Evolutionary conservation across 305 asterid species (phyloP).

Genomic region (Fraxinus nigra): DNA sequence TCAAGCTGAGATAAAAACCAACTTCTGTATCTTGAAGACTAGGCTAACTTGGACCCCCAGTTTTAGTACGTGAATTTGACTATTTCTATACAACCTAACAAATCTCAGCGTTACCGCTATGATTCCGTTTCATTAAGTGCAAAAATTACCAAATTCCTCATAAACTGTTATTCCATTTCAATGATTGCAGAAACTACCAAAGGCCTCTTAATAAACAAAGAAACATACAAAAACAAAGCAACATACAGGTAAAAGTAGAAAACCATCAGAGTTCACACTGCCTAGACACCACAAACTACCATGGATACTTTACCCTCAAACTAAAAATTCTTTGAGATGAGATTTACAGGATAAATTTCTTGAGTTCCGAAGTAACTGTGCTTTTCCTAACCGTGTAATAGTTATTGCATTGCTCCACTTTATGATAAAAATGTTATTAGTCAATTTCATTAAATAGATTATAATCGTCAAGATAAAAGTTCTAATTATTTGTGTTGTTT

Average conservation of each 20-base stretch:
- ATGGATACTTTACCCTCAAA: not conserved
- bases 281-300: not conserved
- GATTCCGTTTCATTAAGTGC: not conserved
- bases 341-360: not conserved
- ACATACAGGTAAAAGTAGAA: not conserved
- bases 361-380: not conserved
- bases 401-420: not conserved
- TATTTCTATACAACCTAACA: not conserved
- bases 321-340: not conserved
- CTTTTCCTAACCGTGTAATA: not conserved
- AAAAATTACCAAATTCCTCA: not conserved
- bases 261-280: not conserved
- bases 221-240: not conserved
- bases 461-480: not conserved
- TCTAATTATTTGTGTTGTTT: conserved; percentile 23
- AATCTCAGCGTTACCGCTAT: not conserved
- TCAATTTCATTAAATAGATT: not conserved
- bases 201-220: not conserved
- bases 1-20: not conserved
- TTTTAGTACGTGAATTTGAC: not conserved
- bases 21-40: not conserved
- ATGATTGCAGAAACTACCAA: not conserved
- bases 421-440: not conserved
- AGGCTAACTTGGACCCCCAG: not conserved
- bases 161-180: not conserved